phyloP scores from a whole-genome alignment of 1,139 yeast species.

The Kodamaea plutei region DNA sequence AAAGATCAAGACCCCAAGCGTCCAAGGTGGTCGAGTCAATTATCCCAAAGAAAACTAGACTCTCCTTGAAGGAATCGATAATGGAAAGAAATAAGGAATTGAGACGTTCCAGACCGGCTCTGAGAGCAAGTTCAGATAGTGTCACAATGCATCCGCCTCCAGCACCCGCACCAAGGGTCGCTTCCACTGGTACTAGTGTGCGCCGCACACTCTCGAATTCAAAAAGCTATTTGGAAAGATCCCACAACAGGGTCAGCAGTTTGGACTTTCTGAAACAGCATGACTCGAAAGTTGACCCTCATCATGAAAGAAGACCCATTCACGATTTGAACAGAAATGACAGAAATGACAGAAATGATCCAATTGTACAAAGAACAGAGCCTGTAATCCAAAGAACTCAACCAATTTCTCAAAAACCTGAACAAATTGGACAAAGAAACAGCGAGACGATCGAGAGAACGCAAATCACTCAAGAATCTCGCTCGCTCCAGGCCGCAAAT shows the following conservation, averaged over 20 bases:
- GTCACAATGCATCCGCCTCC: not conserved
- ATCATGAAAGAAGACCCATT: not conserved
- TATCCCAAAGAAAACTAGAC: constrained; percentile 16
- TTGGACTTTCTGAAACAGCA: not conserved
- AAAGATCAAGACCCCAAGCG: constrained; percentile 45
- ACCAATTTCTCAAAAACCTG: not conserved
- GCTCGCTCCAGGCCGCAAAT: too few relatives aligned
- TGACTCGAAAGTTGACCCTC: not conserved
- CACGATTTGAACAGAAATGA: not conserved
- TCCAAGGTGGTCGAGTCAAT: constrained; percentile 8
- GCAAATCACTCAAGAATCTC: not conserved
- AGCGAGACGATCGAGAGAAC: not conserved
- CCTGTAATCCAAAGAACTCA: not conserved
- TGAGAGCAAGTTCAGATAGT: constrained; percentile 13
- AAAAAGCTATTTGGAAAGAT: constrained; percentile 1
- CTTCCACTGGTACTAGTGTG: not conserved
- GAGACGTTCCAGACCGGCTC: constrained; percentile 24
- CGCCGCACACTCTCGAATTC: constrained; percentile 1
- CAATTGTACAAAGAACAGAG: not conserved
- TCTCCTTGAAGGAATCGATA: constrained; percentile 33
- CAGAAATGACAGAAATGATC: not conserved
- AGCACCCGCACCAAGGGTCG: not conserved
- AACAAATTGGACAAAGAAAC: not conserved
- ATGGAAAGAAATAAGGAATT: constrained; percentile 33
- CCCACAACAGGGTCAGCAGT: not conserved